A percentile compares a stretch with the other conserved stretches of the same genome.
Evolutionary conservation across 75 land plant genomes (phyloP).

Genomic region (Cryptomeria japonica): DNA sequence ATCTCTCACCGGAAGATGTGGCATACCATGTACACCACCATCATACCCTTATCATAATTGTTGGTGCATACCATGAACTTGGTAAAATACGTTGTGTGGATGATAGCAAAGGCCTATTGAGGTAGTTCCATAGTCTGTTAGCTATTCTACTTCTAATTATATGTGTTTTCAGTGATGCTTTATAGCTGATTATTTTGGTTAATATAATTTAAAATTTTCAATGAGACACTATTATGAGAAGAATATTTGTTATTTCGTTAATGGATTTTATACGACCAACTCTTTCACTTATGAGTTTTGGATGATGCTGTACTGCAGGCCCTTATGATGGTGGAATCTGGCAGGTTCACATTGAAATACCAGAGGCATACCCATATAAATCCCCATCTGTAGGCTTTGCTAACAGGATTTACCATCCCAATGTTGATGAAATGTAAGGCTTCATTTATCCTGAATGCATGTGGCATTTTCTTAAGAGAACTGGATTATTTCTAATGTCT

Average conservation of each 20-base stretch:
- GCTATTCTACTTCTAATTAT: background rate
- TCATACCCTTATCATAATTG: background rate
- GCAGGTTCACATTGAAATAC: constrained; percentile 51
- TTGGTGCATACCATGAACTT: background rate
- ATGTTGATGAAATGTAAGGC: constrained; percentile 47
- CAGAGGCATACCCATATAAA: constrained; percentile 53
- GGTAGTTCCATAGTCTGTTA: background rate
- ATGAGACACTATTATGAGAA: background rate
- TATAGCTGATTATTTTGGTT: background rate
- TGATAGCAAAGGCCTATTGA: background rate
- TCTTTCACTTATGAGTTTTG: background rate
- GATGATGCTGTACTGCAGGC: constrained; percentile 27
- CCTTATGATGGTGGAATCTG: constrained; percentile 47
- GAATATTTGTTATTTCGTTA: background rate
- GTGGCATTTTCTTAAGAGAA: background rate
- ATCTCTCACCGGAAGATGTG: background rate
- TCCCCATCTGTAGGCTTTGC: constrained; percentile 59
- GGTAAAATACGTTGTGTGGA: background rate
- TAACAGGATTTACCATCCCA: constrained; percentile 58
- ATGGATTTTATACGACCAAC: background rate
- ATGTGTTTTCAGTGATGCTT: background rate
- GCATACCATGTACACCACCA: background rate
- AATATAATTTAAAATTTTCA: background rate
- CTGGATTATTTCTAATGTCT: background rate
- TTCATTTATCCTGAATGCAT: constrained; percentile 1